phyloP scores from a whole-genome alignment of 352 stramenopile genomes.

The Globisporangium nagaii region DNA sequence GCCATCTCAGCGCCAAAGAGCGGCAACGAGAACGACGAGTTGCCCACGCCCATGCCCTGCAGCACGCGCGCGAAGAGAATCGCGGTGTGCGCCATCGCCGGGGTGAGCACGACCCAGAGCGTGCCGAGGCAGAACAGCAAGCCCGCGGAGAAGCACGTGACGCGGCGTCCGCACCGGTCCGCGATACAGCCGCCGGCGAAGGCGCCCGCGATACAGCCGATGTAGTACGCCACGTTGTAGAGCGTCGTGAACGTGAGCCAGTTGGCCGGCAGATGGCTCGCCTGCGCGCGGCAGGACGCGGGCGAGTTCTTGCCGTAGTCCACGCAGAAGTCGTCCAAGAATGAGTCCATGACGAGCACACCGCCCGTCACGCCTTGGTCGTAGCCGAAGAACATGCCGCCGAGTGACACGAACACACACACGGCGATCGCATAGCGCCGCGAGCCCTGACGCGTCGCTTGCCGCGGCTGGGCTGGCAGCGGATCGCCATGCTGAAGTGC shows the following conservation, averaged over 20 bases:
- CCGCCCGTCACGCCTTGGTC: conserved; percentile 35
- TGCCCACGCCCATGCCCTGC: conserved; percentile 35
- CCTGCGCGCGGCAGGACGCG: conserved; percentile 7
- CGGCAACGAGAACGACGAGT: conserved; percentile 39
- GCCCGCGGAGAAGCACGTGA: conserved; percentile 27
- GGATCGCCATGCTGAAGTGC: background rate
- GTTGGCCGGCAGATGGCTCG: conserved; percentile 21
- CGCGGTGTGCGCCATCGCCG: conserved; percentile 13
- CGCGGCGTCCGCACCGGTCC: conserved; percentile 29
- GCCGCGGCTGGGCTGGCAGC: background rate
- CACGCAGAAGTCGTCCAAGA: conserved; percentile 35
- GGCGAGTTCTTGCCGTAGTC: conserved; percentile 35
- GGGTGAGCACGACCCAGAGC: conserved; percentile 19
- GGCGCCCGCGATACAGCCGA: conserved; percentile 33
- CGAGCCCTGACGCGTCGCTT: background rate
- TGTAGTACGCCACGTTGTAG: conserved; percentile 39
- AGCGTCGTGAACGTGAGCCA: conserved; percentile 37
- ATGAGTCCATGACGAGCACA: conserved; percentile 40
- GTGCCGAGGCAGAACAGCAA: conserved; percentile 38
- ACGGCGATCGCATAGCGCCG: conserved; percentile 16
- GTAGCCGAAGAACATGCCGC: conserved; percentile 46
- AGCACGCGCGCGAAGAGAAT: conserved; percentile 27
- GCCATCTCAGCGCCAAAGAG: conserved; percentile 40
- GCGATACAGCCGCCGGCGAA: conserved; percentile 23
- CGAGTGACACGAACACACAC: conserved; percentile 33